phyloP scores from a whole-genome alignment of 164 flowering plant genomes.

The Annona squamosa region DNA sequence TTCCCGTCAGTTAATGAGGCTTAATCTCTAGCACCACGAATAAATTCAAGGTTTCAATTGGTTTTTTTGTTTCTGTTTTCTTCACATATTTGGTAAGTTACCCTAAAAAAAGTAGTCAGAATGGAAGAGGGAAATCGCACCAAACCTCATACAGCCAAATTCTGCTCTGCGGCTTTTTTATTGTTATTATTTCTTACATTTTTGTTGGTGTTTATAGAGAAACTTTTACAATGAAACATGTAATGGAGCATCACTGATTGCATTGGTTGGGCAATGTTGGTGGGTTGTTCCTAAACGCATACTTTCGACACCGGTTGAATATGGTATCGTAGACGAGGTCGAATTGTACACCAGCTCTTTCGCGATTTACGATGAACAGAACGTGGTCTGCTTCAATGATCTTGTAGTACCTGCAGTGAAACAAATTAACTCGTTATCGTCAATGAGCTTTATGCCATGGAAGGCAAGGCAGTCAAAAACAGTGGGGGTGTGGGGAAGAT shows the following conservation, averaged over 20 bases:
- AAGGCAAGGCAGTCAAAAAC: too few species aligned
- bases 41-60: too few species aligned
- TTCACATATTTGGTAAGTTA: too few species aligned
- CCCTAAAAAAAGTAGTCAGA: too few species aligned
- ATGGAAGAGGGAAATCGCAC: too few species aligned
- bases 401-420: conserved; percentile 87
- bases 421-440: not conserved
- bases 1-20: too few species aligned
- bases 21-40: too few species aligned
- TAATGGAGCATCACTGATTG: conserved; percentile 15
- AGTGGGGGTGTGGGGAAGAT: too few species aligned
- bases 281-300: conserved; percentile 51
- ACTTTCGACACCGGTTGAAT: conserved; percentile 91
- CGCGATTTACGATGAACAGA: conserved; percentile 77
- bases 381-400: conserved; percentile 92
- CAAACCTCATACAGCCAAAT: too few species aligned
- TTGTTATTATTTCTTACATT: not conserved
- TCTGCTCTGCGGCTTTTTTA: too few species aligned
- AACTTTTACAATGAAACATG: not conserved
- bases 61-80: too few species aligned
- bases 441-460: too few species aligned
- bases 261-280: conserved; percentile 53
- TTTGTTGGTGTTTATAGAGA: not conserved
- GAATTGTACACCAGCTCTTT: conserved; percentile 88
- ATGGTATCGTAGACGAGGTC: conserved; percentile 89